Evolutionary conservation across 306 rosid species (phyloP).

Genomic region (Rubus parviflorus): DNA sequence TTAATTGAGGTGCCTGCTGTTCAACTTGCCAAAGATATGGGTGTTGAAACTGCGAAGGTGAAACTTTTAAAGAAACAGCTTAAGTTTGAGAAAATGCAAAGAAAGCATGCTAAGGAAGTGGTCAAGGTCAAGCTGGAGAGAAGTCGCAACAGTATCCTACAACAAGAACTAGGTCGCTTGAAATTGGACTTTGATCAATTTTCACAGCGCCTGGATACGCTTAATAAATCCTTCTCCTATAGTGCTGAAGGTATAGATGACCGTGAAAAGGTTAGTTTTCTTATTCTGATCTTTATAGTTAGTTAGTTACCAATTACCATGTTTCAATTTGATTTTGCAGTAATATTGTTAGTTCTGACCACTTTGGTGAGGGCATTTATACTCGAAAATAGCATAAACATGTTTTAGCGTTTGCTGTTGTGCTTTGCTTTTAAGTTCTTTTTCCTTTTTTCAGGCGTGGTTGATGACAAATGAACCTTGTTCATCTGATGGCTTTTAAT

Average conservation of each 20-base stretch:
- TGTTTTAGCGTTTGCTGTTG: slow-evolving; percentile 13
- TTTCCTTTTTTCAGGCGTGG: slow-evolving; percentile 24
- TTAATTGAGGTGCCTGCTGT: slow-evolving; percentile 35
- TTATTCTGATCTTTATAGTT: slow-evolving; percentile 6
- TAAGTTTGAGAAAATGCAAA: slow-evolving; percentile 60
- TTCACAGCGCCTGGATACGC: slow-evolving; percentile 54
- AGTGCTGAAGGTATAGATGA: slow-evolving; percentile 38
- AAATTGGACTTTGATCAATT: slow-evolving; percentile 58
- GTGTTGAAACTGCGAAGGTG: slow-evolving; percentile 40
- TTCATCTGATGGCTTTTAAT: slow-evolving; percentile 28
- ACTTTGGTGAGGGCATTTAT: slow-evolving; percentile 6
- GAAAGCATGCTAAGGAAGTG: slow-evolving; percentile 53
- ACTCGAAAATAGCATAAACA: not conserved
- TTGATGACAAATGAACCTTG: slow-evolving; percentile 30
- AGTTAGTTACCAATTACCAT: no score
- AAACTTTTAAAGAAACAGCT: slow-evolving; percentile 60
- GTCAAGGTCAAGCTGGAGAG: slow-evolving; percentile 56
- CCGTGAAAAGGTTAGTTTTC: slow-evolving; percentile 63
- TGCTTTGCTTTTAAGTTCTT: slow-evolving; percentile 17
- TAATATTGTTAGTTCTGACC: not conserved
- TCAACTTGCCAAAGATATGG: slow-evolving; percentile 27
- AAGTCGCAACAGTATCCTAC: slow-evolving; percentile 40
- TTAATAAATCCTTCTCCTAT: slow-evolving; percentile 46
- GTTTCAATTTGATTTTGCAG: slow-evolving; percentile 5
- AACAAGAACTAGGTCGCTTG: slow-evolving; percentile 53